These are phyloP conservation scores for Blastobotrys mokoenaii DNA, from an alignment of 805 yeast genomes.

Conservation along the genomic window DNA sequence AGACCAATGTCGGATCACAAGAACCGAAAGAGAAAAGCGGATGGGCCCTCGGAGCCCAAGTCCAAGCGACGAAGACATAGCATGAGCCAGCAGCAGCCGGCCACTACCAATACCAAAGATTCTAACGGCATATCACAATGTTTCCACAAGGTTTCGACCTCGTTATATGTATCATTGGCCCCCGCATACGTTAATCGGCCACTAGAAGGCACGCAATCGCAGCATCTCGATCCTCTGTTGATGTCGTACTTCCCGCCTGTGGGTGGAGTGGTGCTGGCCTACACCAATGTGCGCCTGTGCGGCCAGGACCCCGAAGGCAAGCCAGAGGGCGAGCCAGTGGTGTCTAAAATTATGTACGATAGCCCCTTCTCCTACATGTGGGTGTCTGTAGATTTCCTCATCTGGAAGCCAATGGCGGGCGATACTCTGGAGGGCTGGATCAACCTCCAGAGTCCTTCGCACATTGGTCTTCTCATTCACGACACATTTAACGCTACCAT, in stretches of 20 bases:
- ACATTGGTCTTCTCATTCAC: conserved; percentile 81
- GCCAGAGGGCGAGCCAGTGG: conserved; percentile 34
- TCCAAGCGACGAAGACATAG: not conserved
- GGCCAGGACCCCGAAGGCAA: conserved; percentile 30
- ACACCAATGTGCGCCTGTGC: conserved; percentile 52
- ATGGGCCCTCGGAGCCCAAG: not conserved
- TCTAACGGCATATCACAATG: conserved; percentile 43
- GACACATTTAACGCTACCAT: conserved; percentile 95
- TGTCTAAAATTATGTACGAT: conserved; percentile 65
- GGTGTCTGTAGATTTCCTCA: conserved; percentile 71
- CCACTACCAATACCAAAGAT: conserved; percentile 22
- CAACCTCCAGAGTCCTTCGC: conserved; percentile 91
- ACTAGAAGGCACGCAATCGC: conserved; percentile 68
- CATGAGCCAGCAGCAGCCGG: too few relatives aligned
- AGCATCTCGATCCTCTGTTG: conserved; percentile 82
- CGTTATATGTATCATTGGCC: conserved; percentile 78
- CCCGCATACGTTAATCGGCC: conserved; percentile 69
- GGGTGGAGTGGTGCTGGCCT: conserved; percentile 78
- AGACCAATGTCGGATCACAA: too few relatives aligned
- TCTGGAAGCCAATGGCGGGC: conserved; percentile 89
- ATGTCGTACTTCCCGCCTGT: conserved; percentile 71
- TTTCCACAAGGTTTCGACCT: conserved; percentile 51
- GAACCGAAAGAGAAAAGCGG: not conserved
- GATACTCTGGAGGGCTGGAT: conserved; percentile 80
- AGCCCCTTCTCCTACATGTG: conserved; percentile 86